Conservation (phyloP, 2,329 filamentous ascomycete species). For the Aureobasidium sp. region DNA sequence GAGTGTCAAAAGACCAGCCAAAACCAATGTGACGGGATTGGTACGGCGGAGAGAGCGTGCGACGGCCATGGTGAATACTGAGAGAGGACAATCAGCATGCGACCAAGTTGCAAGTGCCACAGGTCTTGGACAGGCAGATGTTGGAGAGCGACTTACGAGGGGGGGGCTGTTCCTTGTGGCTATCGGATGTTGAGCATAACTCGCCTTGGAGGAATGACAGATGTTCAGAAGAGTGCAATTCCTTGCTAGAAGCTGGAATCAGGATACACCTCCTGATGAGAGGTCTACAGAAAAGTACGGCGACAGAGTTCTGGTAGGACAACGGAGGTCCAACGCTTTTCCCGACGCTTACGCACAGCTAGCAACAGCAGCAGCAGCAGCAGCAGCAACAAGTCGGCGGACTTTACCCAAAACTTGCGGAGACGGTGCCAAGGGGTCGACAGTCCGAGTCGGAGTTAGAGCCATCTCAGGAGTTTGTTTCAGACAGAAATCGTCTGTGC, state of each 20-base stretch:
- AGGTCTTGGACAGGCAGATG: background rate
- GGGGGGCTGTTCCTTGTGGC: conserved; percentile 1
- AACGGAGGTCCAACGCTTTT: conserved; percentile 21
- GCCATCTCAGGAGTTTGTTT: conserved; percentile 11
- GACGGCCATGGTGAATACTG: conserved; percentile 53
- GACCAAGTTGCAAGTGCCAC: background rate
- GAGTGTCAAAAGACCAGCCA: conserved; percentile 77
- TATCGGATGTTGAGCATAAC: conserved; percentile 14
- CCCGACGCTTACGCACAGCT: conserved; percentile 8
- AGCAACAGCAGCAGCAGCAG: background rate
- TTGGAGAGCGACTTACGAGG: background rate
- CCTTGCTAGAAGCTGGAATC: background rate
- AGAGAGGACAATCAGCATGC: background rate
- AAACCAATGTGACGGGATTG: conserved; percentile 78
- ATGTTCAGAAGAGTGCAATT: background rate
- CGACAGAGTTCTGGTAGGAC: conserved; percentile 2
- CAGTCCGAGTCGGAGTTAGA: background rate
- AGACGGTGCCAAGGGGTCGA: conserved; percentile 3
- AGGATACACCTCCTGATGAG: background rate
- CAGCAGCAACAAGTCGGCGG: background rate
- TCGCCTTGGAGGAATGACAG: background rate
- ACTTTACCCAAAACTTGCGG: conserved; percentile 6
- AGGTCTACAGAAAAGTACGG: background rate
- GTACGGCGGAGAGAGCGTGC: conserved; percentile 79
- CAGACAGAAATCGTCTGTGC: conserved; percentile 8